Evolutionary conservation across 768 basidiomycete species (phyloP), one percentile per base, ranked within the genome.

Genomic region (Coprinellus micaceus): DNA sequence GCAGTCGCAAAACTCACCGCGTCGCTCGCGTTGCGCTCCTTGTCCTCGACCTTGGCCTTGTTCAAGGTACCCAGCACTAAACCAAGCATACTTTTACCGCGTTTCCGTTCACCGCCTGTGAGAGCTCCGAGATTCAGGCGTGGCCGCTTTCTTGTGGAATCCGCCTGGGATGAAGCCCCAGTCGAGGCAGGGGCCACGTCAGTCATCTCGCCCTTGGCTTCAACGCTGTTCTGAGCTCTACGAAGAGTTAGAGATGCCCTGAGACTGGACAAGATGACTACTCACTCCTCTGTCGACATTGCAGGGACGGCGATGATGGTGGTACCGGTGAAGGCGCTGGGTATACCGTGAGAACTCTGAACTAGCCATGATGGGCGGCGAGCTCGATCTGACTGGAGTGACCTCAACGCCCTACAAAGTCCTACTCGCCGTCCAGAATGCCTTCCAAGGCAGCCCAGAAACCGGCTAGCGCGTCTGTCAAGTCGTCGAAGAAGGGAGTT

Each of bases 81-180:
- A 59, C 89, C 91, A 74, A 93, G 89, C 87, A 91, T 89, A 74
- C 82, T 84, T 82, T 89, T 90, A 68, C 90, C 90, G 65, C 89
- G 86, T 74, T 88, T 91, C 65, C 87, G 82, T 69, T 88, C 87
- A 64, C 67, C 77, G 47, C 77, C 73, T 49, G 62, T 44, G 57
- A 74, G 74, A 41, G 68, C 68, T 56, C 66, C 69, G 62, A 91
- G 75, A 69, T 91, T 88, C 60, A 91, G 77, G 64, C 86, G 82
- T 58, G 89, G 89, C 57, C 89, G 83, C 71, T 81, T 88, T 75
- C 80, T 84, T 67, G 76, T 75, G 37, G 76, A 75, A 15, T 78
- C 71, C 22, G 81, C 74, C 54, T 77, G 78, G 24, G 78, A 77
- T 28, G 80, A 74, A 13, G 70, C 66, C 59, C 65, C 45, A 4